A percentile compares a stretch with the other conserved stretches of the same genome.
phyloP scores from a whole-genome alignment of 2,329 filamentous ascomycete genomes.

The Fusarium udum region DNA sequence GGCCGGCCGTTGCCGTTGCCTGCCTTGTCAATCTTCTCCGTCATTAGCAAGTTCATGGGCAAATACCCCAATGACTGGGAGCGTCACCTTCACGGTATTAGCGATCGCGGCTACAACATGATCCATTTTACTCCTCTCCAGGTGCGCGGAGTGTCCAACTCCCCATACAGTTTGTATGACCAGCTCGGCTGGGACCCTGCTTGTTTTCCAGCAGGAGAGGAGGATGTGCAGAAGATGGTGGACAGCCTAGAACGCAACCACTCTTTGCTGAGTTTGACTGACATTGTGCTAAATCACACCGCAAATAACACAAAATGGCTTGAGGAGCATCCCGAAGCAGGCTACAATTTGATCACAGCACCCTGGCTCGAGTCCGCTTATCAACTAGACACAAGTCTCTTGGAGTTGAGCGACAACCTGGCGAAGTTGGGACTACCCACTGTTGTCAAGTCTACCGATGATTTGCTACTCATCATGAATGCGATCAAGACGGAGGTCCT shows the following conservation, averaged over 20 bases:
- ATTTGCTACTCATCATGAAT: conserved; percentile 84
- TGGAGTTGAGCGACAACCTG: conserved; percentile 83
- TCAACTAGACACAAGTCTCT: conserved; percentile 67
- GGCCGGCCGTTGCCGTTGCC: conserved; percentile 81
- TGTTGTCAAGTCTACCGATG: conserved; percentile 73
- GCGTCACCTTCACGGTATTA: conserved; percentile 86
- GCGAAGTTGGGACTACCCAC: conserved; percentile 77
- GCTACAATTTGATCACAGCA: conserved; percentile 92
- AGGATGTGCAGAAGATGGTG: conserved; percentile 81
- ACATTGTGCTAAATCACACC: conserved; percentile 98
- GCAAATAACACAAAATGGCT: conserved; percentile 96
- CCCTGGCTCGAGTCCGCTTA: conserved; percentile 77
- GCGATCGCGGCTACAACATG: conserved; percentile 96
- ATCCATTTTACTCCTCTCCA: conserved; percentile 97
- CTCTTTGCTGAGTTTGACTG: conserved; percentile 86
- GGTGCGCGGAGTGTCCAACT: conserved; percentile 88
- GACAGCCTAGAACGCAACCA: conserved; percentile 84
- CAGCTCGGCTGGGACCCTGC: conserved; percentile 86
- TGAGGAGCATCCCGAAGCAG: conserved; percentile 91
- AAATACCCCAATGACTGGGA: conserved; percentile 91
- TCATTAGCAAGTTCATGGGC: conserved; percentile 98
- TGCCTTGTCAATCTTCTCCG: conserved; percentile 89
- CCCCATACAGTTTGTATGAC: conserved; percentile 95
- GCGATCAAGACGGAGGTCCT: conserved; percentile 85
- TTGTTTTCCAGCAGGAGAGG: conserved; percentile 85